Percentiles rank a stretch among this genome's conserved stretches.
phyloP scores from a whole-genome alignment of 352 stramenopile genomes.

The Halophytophthora batemanensis region DNA sequence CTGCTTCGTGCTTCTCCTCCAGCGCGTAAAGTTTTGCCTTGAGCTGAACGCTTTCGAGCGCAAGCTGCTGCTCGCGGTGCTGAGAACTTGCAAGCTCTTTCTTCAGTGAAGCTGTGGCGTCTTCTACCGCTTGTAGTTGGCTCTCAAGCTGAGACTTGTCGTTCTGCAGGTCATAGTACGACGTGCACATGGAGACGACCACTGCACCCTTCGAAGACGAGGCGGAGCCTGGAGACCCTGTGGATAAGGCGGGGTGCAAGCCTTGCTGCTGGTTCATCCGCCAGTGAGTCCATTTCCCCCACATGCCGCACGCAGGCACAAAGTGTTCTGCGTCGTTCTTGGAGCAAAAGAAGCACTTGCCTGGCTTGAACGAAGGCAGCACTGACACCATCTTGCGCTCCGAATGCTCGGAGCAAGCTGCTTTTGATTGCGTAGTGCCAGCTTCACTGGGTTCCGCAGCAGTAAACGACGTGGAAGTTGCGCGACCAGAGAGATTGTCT shows the following conservation, averaged over 20 bases:
- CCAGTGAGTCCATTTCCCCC: constrained; percentile 85
- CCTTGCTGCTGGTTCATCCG: constrained; percentile 74
- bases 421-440: neutral
- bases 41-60: constrained; percentile 29
- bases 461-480: no score
- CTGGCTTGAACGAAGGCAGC: constrained; percentile 71
- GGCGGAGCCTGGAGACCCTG: constrained; percentile 10
- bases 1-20: constrained; percentile 45
- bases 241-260: constrained; percentile 17
- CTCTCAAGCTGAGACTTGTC: constrained; percentile 55
- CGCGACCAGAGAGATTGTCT: no score
- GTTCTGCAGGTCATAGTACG: constrained; percentile 82
- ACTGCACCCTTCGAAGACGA: constrained; percentile 32
- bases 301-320: constrained; percentile 76
- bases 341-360: constrained; percentile 85
- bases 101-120: constrained; percentile 22
- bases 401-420: neutral
- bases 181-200: constrained; percentile 72
- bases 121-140: constrained; percentile 28
- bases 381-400: constrained; percentile 63
- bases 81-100: constrained; percentile 24
- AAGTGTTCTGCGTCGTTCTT: constrained; percentile 82
- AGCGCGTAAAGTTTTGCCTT: constrained; percentile 43
- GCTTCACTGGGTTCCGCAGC: neutral
- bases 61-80: constrained; percentile 18